A percentile compares a stretch with the other conserved stretches of the same genome.
Conservation (phyloP, 352 stramenopile species). For the Globisporangium recalcitrans region DNA sequence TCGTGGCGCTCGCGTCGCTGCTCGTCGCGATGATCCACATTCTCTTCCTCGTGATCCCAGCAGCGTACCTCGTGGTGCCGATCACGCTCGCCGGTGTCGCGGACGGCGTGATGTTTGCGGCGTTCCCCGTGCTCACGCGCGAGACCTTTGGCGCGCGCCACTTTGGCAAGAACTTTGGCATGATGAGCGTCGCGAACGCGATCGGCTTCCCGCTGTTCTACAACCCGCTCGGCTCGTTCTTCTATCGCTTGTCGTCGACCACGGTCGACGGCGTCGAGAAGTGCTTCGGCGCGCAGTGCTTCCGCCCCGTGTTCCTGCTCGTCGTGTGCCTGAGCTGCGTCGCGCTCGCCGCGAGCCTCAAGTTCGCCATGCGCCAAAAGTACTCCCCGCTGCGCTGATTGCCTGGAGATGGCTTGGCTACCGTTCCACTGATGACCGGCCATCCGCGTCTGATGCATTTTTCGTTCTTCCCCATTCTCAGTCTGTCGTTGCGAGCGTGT, state of each 20-base stretch:
- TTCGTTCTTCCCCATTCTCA: background rate
- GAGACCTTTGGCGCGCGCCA: constrained; percentile 65
- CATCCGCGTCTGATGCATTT: background rate
- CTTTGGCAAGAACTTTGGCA: constrained; percentile 77
- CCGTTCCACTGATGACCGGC: background rate
- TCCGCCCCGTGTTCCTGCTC: constrained; percentile 57
- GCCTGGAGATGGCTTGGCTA: background rate
- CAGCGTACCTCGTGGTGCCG: constrained; percentile 37
- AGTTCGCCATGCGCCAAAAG: constrained; percentile 37
- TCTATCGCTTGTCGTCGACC: constrained; percentile 40
- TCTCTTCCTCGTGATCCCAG: constrained; percentile 48
- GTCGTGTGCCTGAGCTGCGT: constrained; percentile 46
- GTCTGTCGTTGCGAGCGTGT: background rate
- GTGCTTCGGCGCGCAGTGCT: constrained; percentile 55
- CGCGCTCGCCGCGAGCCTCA: constrained; percentile 44
- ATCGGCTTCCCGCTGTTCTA: constrained; percentile 71
- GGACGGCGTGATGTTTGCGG: constrained; percentile 70
- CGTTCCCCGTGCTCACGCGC: constrained; percentile 61
- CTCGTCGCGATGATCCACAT: constrained; percentile 53
- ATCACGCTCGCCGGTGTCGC: constrained; percentile 55
- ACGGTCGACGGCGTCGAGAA: constrained; percentile 37
- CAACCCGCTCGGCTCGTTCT: constrained; percentile 56
- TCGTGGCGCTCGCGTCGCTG: constrained; percentile 46
- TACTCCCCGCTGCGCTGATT: constrained; percentile 16
- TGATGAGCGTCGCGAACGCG: constrained; percentile 70